Evolutionary conservation across 78 protist species (phyloP), one percentile per base, ranked within the genome.

Genomic region (Dictyostelium purpureum): DNA sequence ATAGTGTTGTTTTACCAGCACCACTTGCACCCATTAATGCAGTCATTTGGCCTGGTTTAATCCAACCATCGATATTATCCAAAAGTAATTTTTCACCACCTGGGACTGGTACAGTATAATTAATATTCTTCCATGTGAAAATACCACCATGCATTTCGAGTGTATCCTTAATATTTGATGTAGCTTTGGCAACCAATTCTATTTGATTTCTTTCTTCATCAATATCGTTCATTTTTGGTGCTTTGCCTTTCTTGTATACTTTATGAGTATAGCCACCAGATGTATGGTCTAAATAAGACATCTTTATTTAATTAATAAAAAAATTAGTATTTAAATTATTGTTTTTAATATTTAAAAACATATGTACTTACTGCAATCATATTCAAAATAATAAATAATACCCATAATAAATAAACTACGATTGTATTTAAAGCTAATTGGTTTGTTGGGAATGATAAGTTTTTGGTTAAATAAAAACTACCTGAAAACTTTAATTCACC

Each of bases 1-100:
- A 70, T 67, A 96, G 19, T 11, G 98, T 96, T 24, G 96, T 94
- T 80, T 97, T 97, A 57, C 98, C 98, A n/a, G 98, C 97, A 92
- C 98, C 98, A 7, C 94, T 78, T 0, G 90, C 28, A 26, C 96
- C 96, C 94, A 94, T 88, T n/a, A 94, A 77, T 52, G 96, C 96
- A 2, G 96, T 94, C 94, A 94, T 88, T 77, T 81, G 82, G 33
- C 92, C 89, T 12, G 89, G 95, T 59, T 52, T 77, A 51, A 91
- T 79, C 69, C 83, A 81, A 45, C 89, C 88, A 19, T 47, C 35
- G 7, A 79, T 69, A 26, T 79, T 35, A 61, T 80, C 88, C 26
- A 91, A 40, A 2, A 90, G 4, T 49, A 87, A 24, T 42, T 52
- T 57, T 6, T 63, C 80, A 19, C 74, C 82, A 10, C 14, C n/a